A percentile compares a stretch with the other conserved stretches of the same genome.
Evolutionary conservation across 83 land plant genomes (phyloP).

Genomic region (Picea abies): DNA sequence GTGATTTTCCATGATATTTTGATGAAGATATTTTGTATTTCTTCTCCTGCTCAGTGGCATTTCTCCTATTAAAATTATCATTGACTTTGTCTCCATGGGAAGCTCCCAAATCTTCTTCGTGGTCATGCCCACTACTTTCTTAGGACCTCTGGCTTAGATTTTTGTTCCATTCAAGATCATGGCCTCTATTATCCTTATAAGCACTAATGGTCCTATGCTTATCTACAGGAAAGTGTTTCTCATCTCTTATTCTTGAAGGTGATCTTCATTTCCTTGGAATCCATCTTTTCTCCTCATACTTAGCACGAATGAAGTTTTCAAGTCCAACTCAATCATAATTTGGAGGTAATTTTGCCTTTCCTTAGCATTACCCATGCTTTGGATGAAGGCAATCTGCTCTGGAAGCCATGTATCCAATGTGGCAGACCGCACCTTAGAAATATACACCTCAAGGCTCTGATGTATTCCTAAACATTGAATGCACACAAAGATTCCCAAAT

Average conservation of each 20-base stretch:
- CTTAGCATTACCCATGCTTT: slow-evolving; percentile 81
- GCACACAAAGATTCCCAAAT: slow-evolving; percentile 81
- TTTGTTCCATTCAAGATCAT: background rate
- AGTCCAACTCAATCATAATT: slow-evolving; percentile 64
- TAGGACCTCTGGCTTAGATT: background rate
- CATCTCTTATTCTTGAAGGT: slow-evolving; percentile 8
- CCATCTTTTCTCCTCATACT: slow-evolving; percentile 56
- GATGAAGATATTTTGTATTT: background rate
- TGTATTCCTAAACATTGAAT: slow-evolving; percentile 88
- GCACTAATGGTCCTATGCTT: background rate
- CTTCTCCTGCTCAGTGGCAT: background rate
- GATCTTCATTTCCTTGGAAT: slow-evolving; percentile 15
- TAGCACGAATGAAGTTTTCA: slow-evolving; percentile 78
- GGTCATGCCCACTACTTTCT: background rate
- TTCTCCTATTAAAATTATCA: background rate
- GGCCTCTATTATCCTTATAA: background rate
- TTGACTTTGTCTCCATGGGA: background rate
- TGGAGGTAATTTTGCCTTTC: slow-evolving; percentile 87
- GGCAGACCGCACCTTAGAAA: slow-evolving; percentile 88
- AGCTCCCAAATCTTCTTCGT: background rate
- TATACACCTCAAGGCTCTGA: slow-evolving; percentile 86
- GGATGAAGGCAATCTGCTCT: slow-evolving; percentile 91
- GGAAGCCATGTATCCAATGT: slow-evolving; percentile 98
- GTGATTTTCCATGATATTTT: background rate
- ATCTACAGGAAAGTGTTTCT: slow-evolving; percentile 12